These are phyloP conservation scores for Scedosporium minutisporum DNA, from an alignment of 2,329 filamentous ascomycete species.

Conservation along the genomic window DNA sequence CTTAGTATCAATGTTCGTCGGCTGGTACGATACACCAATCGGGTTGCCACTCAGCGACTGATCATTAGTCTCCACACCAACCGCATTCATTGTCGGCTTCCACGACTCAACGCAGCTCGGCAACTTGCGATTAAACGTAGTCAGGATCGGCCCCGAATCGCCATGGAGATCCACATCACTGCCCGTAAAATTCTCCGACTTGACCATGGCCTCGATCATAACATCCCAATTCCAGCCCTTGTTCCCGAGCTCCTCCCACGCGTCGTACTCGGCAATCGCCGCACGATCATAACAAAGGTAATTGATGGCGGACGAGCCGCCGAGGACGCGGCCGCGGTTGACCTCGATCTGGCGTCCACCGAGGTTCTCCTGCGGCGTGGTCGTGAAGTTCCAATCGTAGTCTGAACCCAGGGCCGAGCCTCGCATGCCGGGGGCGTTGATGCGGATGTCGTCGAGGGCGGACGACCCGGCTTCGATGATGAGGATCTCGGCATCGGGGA, in stretches of 20 bases:
- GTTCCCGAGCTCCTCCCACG: slow-evolving; percentile 26
- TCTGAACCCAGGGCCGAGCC: slow-evolving; percentile 17
- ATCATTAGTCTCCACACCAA: slow-evolving; percentile 30
- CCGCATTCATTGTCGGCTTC: slow-evolving; percentile 32
- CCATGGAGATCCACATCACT: slow-evolving; percentile 11
- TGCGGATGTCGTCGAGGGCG: slow-evolving; percentile 19
- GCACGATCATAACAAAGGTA: slow-evolving; percentile 30
- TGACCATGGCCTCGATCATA: slow-evolving; percentile 22
- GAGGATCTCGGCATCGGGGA: slow-evolving; percentile 18
- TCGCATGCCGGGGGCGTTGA: slow-evolving; percentile 23
- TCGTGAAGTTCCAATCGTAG: slow-evolving; percentile 34
- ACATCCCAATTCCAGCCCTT: slow-evolving; percentile 25
- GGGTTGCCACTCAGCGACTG: slow-evolving; percentile 38
- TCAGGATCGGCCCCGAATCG: slow-evolving; percentile 15
- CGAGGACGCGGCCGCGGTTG: slow-evolving; percentile 37
- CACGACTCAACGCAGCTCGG: slow-evolving; percentile 31
- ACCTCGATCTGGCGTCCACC: slow-evolving; percentile 29
- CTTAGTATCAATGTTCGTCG: slow-evolving; percentile 32
- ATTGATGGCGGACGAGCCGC: slow-evolving; percentile 38
- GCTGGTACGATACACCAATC: slow-evolving; percentile 38
- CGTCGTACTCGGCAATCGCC: slow-evolving; percentile 23
- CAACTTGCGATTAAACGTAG: slow-evolving; percentile 27
- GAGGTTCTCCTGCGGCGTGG: slow-evolving; percentile 27
- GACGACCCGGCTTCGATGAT: slow-evolving; percentile 20
- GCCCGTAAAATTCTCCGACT: slow-evolving; percentile 19